phyloP scores from a whole-genome alignment of 2,329 filamentous ascomycete species.

The Penicillium sp. region DNA sequence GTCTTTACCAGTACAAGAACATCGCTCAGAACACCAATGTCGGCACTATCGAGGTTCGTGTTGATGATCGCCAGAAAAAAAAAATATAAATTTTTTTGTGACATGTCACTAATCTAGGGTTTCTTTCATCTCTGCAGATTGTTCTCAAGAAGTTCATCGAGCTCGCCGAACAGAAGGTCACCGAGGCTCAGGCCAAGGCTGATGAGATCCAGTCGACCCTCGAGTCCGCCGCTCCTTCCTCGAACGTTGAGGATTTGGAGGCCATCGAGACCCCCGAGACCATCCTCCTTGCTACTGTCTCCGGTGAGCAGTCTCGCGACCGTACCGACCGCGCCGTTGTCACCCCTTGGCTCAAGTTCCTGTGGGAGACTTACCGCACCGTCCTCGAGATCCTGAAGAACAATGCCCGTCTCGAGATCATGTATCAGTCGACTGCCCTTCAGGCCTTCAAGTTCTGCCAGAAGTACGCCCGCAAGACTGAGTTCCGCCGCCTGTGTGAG shows the following conservation, averaged over 20 bases:
- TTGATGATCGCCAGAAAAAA: slow-evolving; percentile 32
- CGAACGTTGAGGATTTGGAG: slow-evolving; percentile 90
- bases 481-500: slow-evolving; percentile 98
- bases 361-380: slow-evolving; percentile 99
- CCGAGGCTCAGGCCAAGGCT: slow-evolving; percentile 90
- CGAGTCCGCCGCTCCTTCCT: slow-evolving; percentile 69
- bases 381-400: slow-evolving; percentile 98
- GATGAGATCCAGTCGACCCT: slow-evolving; percentile 89
- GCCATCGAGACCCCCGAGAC: slow-evolving; percentile 97
- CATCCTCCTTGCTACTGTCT: slow-evolving; percentile 95
- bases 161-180: slow-evolving; percentile 92
- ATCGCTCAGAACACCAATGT: slow-evolving; percentile 99
- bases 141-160: slow-evolving; percentile 98
- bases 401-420: slow-evolving; percentile 93
- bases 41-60: slow-evolving; percentile 78
- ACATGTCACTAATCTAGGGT: slow-evolving; percentile 4
- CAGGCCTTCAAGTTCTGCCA: slow-evolving; percentile 99
- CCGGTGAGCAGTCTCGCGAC: slow-evolving; percentile 94
- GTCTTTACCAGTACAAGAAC: slow-evolving; percentile 99
- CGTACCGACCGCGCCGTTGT: slow-evolving; percentile 97
- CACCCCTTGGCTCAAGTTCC: slow-evolving; percentile 97
- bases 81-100: background rate
- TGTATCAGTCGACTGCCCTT: slow-evolving; percentile 97
- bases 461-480: slow-evolving; percentile 97
- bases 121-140: slow-evolving; percentile 52